Evolutionary conservation across 2,329 filamentous ascomycete genomes (phyloP).

Genomic region (Emmonsia crescens): DNA sequence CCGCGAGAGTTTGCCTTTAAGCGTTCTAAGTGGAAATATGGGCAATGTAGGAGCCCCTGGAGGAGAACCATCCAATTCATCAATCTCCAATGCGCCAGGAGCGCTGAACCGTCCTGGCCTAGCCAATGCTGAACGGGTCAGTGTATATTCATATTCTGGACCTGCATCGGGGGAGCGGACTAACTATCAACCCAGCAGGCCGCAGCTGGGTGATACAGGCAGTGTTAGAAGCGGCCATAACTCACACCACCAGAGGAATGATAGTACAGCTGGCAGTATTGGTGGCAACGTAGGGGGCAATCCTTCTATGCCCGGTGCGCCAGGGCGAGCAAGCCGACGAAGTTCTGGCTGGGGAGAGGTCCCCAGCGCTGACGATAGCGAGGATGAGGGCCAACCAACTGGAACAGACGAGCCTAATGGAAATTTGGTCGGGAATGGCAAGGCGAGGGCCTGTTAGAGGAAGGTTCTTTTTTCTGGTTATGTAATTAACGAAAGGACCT

Average conservation of each 20-base stretch:
- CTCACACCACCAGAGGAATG: constrained; percentile 58
- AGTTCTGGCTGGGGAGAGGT: constrained; percentile 38
- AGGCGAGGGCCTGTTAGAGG: neutral
- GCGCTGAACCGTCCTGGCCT: constrained; percentile 40
- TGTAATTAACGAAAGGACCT: neutral
- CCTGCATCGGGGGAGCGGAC: constrained; percentile 64
- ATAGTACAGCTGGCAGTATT: constrained; percentile 72
- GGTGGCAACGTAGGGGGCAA: constrained; percentile 52
- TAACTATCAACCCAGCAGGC: constrained; percentile 59
- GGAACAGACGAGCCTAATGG: neutral
- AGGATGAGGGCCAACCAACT: constrained; percentile 9
- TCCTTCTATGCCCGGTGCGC: constrained; percentile 26
- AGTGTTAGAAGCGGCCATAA: constrained; percentile 61
- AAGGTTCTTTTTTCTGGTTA: neutral
- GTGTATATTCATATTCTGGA: constrained; percentile 53
- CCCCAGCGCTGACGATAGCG: constrained; percentile 24
- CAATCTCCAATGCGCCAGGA: constrained; percentile 30
- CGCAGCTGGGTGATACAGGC: constrained; percentile 51
- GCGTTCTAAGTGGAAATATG: constrained; percentile 47
- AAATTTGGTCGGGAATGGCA: neutral
- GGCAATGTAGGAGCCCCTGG: constrained; percentile 1
- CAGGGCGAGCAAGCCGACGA: constrained; percentile 31
- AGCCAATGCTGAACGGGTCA: constrained; percentile 49
- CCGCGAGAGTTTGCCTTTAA: constrained; percentile 52
- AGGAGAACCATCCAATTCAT: constrained; percentile 31